Base-by-base conservation (phyloP, 345 rosid species). In the Euphorbia peplus region DNA sequence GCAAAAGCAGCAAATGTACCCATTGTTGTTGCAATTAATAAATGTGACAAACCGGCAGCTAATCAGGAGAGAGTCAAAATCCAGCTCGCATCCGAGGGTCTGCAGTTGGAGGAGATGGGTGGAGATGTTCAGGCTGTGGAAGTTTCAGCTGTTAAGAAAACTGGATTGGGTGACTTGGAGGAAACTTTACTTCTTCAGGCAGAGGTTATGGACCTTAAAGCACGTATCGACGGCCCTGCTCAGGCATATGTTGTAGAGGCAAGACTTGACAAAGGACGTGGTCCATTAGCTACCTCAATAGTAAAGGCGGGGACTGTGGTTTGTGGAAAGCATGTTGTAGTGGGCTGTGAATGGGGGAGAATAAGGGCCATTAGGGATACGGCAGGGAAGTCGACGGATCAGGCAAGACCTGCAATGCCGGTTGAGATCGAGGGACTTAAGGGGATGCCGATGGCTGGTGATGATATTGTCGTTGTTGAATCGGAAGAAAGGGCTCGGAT, bases 161-260 rank as follows among this genome's bases (percentile, higher is more conserved):
- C 75, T 0, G 96, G 99, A 68, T 73, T 95, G 82, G 92, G 84
- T 69, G 82, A 79, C 66, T 77, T 95, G 79, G 98, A 91, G 85
- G 93, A 86, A 78, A 86, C 96, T 67, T 81, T 95, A 81, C 91
- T 95, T 71, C 87, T 95, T 44, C 97, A 92, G 83, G 96, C 98
- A 9, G 98, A 90, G 74, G 74, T 87, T 80, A 91, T 95, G 98
- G 85, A 87, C 63, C 78, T 95, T 63, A 91, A 88, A 76, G 87
- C 99, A 24, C 89, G 90, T 0, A 63, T 95, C 35, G 98, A 90
- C 60, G 99, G 97, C 48, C 89, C 93, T 68, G 97, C 96, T 32
- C 97, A 88, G 82, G 99, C 98, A 67, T 95, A 90, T 82, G 96
- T 92, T 12, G 97, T 87, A 46, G 99, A 95, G 86, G 99, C 97